Evolutionary conservation across 805 yeast species (phyloP), one percentile per base, ranked within the genome.

Genomic region (Metschnikowia anglica): DNA sequence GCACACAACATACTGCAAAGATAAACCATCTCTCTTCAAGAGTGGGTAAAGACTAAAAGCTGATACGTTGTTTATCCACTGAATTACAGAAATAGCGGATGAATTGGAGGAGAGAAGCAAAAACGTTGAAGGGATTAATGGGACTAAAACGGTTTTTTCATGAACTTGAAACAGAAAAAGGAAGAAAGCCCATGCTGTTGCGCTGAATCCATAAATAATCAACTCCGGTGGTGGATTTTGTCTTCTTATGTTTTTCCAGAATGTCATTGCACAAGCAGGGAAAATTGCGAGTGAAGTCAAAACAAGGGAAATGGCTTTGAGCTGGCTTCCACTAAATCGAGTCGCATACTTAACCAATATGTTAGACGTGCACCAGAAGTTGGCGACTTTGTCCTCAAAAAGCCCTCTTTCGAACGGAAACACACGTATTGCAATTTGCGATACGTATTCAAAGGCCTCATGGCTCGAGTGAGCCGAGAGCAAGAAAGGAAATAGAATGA

Each of bases 301-400:
- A 0, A 70, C 34, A 27, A 85, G 60, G 1, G 93, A 79, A 5
- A 78, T 49, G 21, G 69, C 56, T 47, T 87, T 86, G 34, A 93
- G 70, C 53, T 85, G 77, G 11, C 69, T 65, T 13, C 73, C 70
- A 2, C 79, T 60, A 55, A 85, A 83, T 0, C 73, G 37, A 4
- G 64, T 54, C 50, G 77, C 80, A 57, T 88, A 83, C 60, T 91
- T 91, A 59, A 90, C 61, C 9, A 88, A 49, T 1, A 85, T 70
- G 61, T 93, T 93, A 1, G 89, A 70, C n/a, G 96, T 83, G 63
- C 98, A 90, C 99, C 99, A 93, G 56, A 93, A 85, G 59, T 90
- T 93, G 29, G 96, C 96, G 12, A 93, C 98, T 61, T 93, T 93
- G 60, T 93, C 98, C 62, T 93, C 99, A 74, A 95, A 93, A 6